Base-by-base conservation (phyloP, 352 stramenopile species). In the Thalassiosira ordinaria region DNA sequence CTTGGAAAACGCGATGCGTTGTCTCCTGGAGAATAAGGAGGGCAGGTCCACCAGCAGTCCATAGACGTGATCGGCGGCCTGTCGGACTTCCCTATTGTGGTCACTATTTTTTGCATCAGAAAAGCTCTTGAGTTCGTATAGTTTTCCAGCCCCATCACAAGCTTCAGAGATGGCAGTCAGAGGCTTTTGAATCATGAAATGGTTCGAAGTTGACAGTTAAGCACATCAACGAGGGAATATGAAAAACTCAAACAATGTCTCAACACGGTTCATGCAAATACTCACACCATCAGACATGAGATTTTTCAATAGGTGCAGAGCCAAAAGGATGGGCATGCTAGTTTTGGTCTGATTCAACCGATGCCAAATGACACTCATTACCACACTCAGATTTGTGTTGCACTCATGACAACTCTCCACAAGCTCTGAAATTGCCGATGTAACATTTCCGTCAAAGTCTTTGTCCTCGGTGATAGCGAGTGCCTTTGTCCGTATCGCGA, bases 291-390 rank as follows among this genome's bases (percentile, higher is more conserved):
- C 61, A 16, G 77, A 47, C 16, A 88, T 11, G 41, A 88, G 68
- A 75, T 78, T 84, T 56, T 80, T 83, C 7, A 88, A 46, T 18
- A 88, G 31, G 44, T 88, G 76, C 5, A 88, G 39, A 31, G 71
- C 67, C 39, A 86, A 56, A 5, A 88, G 62, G 31, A 73, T 56
- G n/a, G 57, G 59, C 44, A 76, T 69, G 44, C 47, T 68, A 35
- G 33, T 56, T 31, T 78, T 85, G 22, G 35, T 52, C 14, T 83
- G 49, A 18, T 74, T 64, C 13, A 88, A 49, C 22, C 81, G 67
- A 46, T 80, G 60, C 81, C 76, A 88, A 65, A 88, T 84, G 1
- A 84, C 72, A 56, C 65, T 76, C 52, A 88, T 81, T 0, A 81
- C 72, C 31, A 80, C 62, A 37, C 56, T 65, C 39, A 88, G 61